These are phyloP conservation scores for Tulasnella calospora DNA, from an alignment of 768 basidiomycete genomes.

Conservation along the genomic window DNA sequence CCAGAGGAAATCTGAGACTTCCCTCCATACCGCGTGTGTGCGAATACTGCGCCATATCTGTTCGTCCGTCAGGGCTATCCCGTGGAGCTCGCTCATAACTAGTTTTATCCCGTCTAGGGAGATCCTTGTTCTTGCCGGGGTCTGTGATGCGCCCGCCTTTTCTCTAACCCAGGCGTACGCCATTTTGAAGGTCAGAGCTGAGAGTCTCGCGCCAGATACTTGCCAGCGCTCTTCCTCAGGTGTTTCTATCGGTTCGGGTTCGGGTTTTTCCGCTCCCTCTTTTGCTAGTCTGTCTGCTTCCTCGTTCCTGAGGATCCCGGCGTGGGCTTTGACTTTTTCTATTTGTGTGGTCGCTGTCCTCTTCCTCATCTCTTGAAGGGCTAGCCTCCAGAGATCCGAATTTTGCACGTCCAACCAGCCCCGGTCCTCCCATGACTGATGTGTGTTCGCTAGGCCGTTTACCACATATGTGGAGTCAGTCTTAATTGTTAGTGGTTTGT, in stretches of 20 bases:
- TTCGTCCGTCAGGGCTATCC: not conserved
- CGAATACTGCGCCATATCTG: not conserved
- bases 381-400: not conserved
- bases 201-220: not conserved
- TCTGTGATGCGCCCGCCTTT: no score
- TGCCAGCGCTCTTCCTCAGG: not conserved
- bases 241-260: not conserved
- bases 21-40: not conserved
- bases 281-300: not conserved
- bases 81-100: no score
- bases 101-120: no score
- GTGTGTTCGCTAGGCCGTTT: not conserved
- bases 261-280: not conserved
- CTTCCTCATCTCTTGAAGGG: not conserved
- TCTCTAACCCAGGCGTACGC: not conserved
- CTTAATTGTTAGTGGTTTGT: not conserved
- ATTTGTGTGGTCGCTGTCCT: not conserved
- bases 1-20: conserved; percentile 17
- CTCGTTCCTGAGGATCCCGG: not conserved
- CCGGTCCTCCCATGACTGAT: not conserved
- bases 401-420: not conserved
- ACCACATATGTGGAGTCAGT: not conserved
- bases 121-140: no score
- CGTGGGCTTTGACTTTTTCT: not conserved
- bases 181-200: not conserved